Evolutionary conservation across 495 filamentous ascomycete species (phyloP).

Genomic region (Chaetomidium leptoderma): DNA sequence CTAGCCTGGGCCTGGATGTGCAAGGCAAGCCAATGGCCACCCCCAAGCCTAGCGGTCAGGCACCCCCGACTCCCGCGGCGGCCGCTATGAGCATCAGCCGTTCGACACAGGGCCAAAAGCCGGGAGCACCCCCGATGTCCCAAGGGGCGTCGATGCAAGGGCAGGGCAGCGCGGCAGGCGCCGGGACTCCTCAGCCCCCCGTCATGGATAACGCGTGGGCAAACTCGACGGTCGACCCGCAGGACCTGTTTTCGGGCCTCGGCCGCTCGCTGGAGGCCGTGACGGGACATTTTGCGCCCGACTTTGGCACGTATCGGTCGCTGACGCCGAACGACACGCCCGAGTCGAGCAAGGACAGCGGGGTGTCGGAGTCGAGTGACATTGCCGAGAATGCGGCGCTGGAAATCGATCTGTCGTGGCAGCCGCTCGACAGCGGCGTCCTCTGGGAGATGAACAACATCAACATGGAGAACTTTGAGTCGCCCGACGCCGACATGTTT

Average conservation of each 20-base stretch:
- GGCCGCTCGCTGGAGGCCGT: slow-evolving; percentile 25
- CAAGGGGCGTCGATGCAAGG: slow-evolving; percentile 44
- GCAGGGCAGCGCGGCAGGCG: slow-evolving; percentile 37
- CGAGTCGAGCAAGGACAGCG: slow-evolving; percentile 50
- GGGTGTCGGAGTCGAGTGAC: slow-evolving; percentile 51
- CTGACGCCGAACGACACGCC: slow-evolving; percentile 54
- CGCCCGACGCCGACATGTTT: slow-evolving; percentile 10
- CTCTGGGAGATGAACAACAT: slow-evolving; percentile 36
- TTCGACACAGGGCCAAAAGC: slow-evolving; percentile 46
- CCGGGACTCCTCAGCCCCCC: slow-evolving; percentile 19
- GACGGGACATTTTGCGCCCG: slow-evolving; percentile 38
- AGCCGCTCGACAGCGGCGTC: slow-evolving; percentile 37
- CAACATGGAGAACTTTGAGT: slow-evolving; percentile 29
- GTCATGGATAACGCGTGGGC: slow-evolving; percentile 34
- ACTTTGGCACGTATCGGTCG: slow-evolving; percentile 45
- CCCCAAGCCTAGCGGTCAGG: slow-evolving; percentile 18
- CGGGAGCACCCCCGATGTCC: slow-evolving; percentile 44
- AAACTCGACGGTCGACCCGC: slow-evolving; percentile 43
- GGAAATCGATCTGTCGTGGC: slow-evolving; percentile 42
- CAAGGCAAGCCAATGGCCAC: slow-evolving; percentile 39
- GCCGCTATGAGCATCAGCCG: slow-evolving; percentile 31
- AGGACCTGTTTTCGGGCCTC: slow-evolving; percentile 39
- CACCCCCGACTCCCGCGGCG: slow-evolving; percentile 17
- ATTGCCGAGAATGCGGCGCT: slow-evolving; percentile 46
- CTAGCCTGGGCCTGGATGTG: slow-evolving; percentile 42